These are phyloP conservation scores for Saccharomyces mikatae DNA, from an alignment of 805 yeast genomes.

Conservation along the genomic window DNA sequence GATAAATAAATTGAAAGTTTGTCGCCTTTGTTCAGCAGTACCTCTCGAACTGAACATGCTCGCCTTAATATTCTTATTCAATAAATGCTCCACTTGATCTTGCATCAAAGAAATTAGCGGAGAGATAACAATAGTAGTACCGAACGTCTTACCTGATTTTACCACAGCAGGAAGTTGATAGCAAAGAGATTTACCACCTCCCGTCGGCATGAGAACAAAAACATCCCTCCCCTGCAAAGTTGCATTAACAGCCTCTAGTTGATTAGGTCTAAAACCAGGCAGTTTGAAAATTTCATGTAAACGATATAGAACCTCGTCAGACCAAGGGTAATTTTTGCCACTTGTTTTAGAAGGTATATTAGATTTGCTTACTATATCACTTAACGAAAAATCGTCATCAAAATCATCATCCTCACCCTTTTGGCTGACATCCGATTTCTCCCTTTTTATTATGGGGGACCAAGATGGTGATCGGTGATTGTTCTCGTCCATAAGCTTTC, in stretches of 20 bases:
- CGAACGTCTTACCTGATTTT: slow-evolving; percentile 61
- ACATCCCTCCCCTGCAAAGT: slow-evolving; percentile 74
- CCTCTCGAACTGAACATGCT: slow-evolving; percentile 85
- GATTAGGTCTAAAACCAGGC: slow-evolving; percentile 68
- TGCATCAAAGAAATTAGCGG: slow-evolving; percentile 96
- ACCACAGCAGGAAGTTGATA: slow-evolving; percentile 92
- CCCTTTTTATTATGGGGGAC: slow-evolving; percentile 10
- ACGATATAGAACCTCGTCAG: slow-evolving; percentile 55
- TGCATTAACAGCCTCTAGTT: slow-evolving; percentile 77
- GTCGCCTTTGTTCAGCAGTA: slow-evolving; percentile 52
- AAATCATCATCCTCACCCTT: slow-evolving; percentile 11
- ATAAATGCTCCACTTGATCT: slow-evolving; percentile 84
- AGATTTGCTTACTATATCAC: slow-evolving; percentile 5
- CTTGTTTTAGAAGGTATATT: neutral
- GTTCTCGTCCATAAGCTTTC: slow-evolving; percentile 17
- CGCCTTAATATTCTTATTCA: slow-evolving; percentile 62
- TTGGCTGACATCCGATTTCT: neutral
- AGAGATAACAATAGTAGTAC: slow-evolving; percentile 87
- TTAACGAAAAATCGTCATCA: slow-evolving; percentile 21
- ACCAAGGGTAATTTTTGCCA: slow-evolving; percentile 42
- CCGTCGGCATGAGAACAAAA: slow-evolving; percentile 96
- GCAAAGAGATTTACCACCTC: slow-evolving; percentile 96
- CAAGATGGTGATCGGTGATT: neutral
- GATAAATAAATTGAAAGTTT: slow-evolving; percentile 54
- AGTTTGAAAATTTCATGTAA: slow-evolving; percentile 58